A percentile compares a stretch with the other conserved stretches of the same genome.
Evolutionary conservation across 768 basidiomycete species (phyloP).

Genomic region (Suillus plorans): DNA sequence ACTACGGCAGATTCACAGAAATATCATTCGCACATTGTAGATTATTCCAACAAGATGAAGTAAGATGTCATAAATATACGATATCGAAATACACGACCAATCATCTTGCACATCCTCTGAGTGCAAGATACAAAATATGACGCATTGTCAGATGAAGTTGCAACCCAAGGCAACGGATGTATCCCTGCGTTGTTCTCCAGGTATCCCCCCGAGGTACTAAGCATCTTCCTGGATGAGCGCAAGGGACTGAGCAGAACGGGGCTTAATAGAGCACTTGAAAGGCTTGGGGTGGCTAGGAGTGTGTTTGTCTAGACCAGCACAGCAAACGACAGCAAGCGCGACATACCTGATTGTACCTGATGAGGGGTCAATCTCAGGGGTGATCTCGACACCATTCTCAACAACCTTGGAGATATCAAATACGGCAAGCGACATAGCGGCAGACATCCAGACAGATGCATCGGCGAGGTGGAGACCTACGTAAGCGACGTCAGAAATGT

Average conservation of each 20-base stretch:
- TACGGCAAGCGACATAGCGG: constrained; percentile 40
- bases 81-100: background rate
- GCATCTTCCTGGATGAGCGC: constrained; percentile 46
- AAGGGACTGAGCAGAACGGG: constrained; percentile 49
- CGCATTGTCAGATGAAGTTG: background rate
- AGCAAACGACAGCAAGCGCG: no score
- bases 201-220: background rate
- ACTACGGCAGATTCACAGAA: background rate
- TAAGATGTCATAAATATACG: background rate
- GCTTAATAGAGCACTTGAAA: constrained; percentile 53
- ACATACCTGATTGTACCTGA: constrained; percentile 55
- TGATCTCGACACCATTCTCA: constrained; percentile 40
- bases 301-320: background rate
- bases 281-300: background rate
- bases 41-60: constrained; percentile 4
- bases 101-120: background rate
- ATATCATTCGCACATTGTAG: background rate
- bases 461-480: constrained; percentile 46
- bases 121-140: background rate
- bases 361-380: constrained; percentile 52
- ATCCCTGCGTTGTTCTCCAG: background rate
- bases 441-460: constrained; percentile 38
- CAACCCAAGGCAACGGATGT: background rate
- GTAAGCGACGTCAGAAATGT: constrained; percentile 7
- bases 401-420: constrained; percentile 41